phyloP scores from a whole-genome alignment of 331 rosid species.

The Ulmus americana region DNA sequence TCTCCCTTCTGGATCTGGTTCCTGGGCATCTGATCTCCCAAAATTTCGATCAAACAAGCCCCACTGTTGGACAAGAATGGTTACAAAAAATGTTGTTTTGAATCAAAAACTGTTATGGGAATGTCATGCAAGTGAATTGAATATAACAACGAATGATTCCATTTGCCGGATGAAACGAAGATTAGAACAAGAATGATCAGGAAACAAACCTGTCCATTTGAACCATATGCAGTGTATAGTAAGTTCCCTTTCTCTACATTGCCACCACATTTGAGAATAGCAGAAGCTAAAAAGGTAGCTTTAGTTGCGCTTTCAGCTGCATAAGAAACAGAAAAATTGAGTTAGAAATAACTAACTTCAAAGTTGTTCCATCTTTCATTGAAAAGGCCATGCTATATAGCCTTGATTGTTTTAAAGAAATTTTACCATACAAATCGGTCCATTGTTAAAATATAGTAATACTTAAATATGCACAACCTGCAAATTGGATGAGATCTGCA shows the following conservation, averaged over 20 bases:
- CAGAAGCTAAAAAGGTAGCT: conserved; percentile 76
- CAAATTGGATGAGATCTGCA: conserved; percentile 76
- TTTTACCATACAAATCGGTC: not conserved
- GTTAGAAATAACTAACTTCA: conserved; percentile 14
- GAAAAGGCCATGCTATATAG: conserved; percentile 7
- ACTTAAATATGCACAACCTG: conserved; percentile 45
- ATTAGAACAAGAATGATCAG: conserved; percentile 4
- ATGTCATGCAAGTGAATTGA: no score
- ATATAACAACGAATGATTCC: no score
- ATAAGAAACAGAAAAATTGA: conserved; percentile 21
- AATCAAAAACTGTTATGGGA: no score
- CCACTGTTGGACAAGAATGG: conserved; percentile 59
- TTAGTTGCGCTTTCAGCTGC: conserved; percentile 78
- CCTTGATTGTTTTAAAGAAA: no score
- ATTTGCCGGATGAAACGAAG: not conserved
- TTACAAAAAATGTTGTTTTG: not conserved
- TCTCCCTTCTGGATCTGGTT: conserved; percentile 92
- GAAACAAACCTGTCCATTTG: conserved; percentile 80
- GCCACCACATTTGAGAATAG: conserved; percentile 90
- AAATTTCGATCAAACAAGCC: conserved; percentile 70
- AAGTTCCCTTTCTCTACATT: conserved; percentile 78
- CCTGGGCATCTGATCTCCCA: conserved; percentile 80
- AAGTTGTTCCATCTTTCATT: conserved; percentile 3
- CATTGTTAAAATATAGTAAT: conserved; percentile 15
- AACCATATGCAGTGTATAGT: conserved; percentile 75